These are phyloP conservation scores for Lippia alba DNA, from an alignment of 305 asterid genomes.

Conservation along the genomic window DNA sequence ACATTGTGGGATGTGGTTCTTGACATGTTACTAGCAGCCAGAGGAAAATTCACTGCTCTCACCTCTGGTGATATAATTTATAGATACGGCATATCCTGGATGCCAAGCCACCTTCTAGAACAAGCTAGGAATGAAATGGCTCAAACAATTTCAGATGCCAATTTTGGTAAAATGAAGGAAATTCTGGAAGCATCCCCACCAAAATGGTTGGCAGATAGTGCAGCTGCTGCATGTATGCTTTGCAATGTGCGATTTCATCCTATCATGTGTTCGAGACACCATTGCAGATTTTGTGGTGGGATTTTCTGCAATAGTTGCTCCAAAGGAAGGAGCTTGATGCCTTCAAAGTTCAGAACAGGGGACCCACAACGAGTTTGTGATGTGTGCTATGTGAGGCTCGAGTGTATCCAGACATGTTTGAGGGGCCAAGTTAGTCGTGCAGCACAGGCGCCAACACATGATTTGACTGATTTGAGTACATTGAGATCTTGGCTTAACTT, in stretches of 20 bases:
- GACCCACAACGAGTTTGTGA: constrained; percentile 78
- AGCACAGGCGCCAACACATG: constrained; percentile 72
- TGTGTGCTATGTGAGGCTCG: constrained; percentile 73
- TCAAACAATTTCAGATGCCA: constrained; percentile 68
- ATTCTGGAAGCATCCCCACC: constrained; percentile 74
- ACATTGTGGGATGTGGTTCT: constrained; percentile 85
- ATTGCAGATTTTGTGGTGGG: constrained; percentile 79
- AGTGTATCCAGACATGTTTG: constrained; percentile 63
- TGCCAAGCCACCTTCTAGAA: constrained; percentile 60
- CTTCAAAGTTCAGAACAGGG: constrained; percentile 56
- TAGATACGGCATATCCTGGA: constrained; percentile 54
- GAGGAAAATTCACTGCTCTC: constrained; percentile 61
- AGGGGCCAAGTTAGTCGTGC: constrained; percentile 79
- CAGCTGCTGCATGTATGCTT: constrained; percentile 76
- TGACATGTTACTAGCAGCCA: constrained; percentile 67
- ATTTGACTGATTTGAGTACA: constrained; percentile 77
- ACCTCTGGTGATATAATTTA: constrained; percentile 56
- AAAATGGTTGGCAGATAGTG: constrained; percentile 82
- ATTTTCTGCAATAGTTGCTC: constrained; percentile 72
- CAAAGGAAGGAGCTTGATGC: constrained; percentile 72
- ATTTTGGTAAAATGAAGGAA: constrained; percentile 59
- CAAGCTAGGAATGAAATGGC: constrained; percentile 84
- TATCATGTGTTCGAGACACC: constrained; percentile 76
- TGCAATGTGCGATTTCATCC: constrained; percentile 78
- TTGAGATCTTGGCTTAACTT: constrained; percentile 82